Base-by-base conservation (phyloP, 139 green algal species). In the Chlamydomonas sp. region DNA sequence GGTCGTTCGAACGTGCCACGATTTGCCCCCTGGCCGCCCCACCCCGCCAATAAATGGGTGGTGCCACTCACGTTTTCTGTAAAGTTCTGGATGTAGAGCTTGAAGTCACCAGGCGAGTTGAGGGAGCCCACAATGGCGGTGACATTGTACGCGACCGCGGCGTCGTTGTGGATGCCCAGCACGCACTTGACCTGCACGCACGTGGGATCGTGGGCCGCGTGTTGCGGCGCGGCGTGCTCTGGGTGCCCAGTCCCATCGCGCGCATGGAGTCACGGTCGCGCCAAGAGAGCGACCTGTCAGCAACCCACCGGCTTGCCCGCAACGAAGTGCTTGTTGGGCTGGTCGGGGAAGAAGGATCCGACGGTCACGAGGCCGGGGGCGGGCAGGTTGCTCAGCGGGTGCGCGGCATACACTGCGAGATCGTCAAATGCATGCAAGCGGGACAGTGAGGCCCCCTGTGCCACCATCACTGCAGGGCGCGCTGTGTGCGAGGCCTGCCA, bases 21-120 rank as follows among this genome's bases (percentile, higher is more conserved):
- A n/a, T n/a, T n/a, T n/a, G n/a, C n/a, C n/a, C n/a, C n/a, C n/a
- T n/a, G n/a, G n/a, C n/a, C n/a, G n/a, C n/a, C n/a, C n/a, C n/a
- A n/a, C n/a, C n/a, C n/a, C n/a, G n/a, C n/a, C n/a, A n/a, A n/a
- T n/a, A n/a, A n/a, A n/a, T n/a, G n/a, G n/a, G n/a, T n/a, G n/a
- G n/a, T n/a, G n/a, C n/a, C 50, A 28, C 71, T 8, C 35, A 91
- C 83, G 79, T 79, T 61, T 16, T 79, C 36, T 0, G 82, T 87
- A 76, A 93, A 91, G 66, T 93, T 91, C 74, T 90, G 83, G 47
- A 89, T 76, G 65, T 85, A 84, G 3, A 84, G 37, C 37, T 36
- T 65, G 68, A 87, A 90, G 29, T 88, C 74, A 33, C 70, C 39
- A 1, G 81, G 71, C 2, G 69, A 79, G 79, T 92, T 90, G 2